Evolutionary conservation across 2,329 filamentous ascomycete species (phyloP).

Genomic region (Penicillium frequentans): DNA sequence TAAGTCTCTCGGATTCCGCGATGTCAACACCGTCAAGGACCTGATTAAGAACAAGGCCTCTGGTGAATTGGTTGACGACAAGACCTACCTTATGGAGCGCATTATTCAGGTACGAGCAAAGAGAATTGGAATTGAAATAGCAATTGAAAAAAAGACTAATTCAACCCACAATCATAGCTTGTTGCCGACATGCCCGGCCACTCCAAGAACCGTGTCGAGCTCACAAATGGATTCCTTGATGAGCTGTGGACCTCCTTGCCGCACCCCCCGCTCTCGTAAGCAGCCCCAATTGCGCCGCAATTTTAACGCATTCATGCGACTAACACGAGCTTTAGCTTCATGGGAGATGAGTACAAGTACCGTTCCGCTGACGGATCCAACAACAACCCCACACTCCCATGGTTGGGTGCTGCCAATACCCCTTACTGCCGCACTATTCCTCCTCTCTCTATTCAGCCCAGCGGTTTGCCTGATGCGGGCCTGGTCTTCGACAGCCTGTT

Average conservation of each 20-base stretch:
- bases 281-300: neutral
- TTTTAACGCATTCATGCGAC: neutral
- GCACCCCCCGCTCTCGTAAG: constrained; percentile 68
- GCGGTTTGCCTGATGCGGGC: constrained; percentile 66
- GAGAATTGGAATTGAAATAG: neutral
- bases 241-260: constrained; percentile 71
- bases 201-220: constrained; percentile 60
- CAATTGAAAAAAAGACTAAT: neutral
- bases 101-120: constrained; percentile 56
- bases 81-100: constrained; percentile 74
- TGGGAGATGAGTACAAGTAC: constrained; percentile 61
- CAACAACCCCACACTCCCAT: constrained; percentile 68
- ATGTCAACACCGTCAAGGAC: constrained; percentile 62
- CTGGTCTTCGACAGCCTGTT: constrained; percentile 48
- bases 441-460: constrained; percentile 59
- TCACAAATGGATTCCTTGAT: constrained; percentile 68
- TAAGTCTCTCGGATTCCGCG: constrained; percentile 55
- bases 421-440: constrained; percentile 66
- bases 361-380: constrained; percentile 69
- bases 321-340: constrained; percentile 31
- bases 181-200: constrained; percentile 64
- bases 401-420: constrained; percentile 66
- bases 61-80: constrained; percentile 68
- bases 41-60: constrained; percentile 64
- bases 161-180: constrained; percentile 43